Percentiles rank a stretch among this genome's conserved stretches.
These are phyloP conservation scores for Diaporthe citriasiana DNA, from an alignment of 2,329 filamentous ascomycete species.

Conservation along the genomic window DNA sequence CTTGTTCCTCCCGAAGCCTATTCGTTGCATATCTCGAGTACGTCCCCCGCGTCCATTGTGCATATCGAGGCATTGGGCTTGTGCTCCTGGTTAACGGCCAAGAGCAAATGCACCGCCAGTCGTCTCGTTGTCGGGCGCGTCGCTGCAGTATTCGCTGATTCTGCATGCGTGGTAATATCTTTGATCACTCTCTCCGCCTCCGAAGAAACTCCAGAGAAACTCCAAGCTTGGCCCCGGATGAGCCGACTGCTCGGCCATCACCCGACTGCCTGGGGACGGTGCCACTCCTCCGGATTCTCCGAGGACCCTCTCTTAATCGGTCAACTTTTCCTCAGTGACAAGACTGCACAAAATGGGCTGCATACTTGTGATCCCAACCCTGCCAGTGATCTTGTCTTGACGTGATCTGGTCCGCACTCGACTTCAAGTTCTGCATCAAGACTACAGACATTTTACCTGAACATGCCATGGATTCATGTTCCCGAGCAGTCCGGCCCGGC, in stretches of 20 bases:
- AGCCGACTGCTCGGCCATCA: slow-evolving; percentile 28
- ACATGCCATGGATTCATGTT: not conserved
- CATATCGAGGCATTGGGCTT: no score
- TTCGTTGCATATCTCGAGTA: not conserved
- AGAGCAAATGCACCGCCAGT: not conserved
- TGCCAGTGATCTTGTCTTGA: not conserved
- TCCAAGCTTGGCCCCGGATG: slow-evolving; percentile 25
- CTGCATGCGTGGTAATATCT: not conserved
- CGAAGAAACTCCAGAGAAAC: slow-evolving; percentile 31
- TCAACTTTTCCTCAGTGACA: not conserved
- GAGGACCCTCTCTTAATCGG: not conserved
- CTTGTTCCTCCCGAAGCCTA: not conserved
- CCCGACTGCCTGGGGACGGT: slow-evolving; percentile 11
- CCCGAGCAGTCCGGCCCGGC: not conserved
- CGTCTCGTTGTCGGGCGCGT: not conserved
- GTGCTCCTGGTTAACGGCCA: not conserved
- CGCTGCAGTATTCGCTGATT: slow-evolving; percentile 27
- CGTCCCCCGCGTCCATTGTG: no score
- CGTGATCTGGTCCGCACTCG: not conserved
- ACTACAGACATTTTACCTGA: not conserved
- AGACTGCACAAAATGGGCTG: not conserved
- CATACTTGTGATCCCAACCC: not conserved
- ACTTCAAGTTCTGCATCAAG: not conserved
- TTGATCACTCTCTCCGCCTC: not conserved
- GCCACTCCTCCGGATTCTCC: slow-evolving; percentile 14